Conservation (phyloP, 805 yeast species). For the Wilhelminamyces savonicus region DNA sequence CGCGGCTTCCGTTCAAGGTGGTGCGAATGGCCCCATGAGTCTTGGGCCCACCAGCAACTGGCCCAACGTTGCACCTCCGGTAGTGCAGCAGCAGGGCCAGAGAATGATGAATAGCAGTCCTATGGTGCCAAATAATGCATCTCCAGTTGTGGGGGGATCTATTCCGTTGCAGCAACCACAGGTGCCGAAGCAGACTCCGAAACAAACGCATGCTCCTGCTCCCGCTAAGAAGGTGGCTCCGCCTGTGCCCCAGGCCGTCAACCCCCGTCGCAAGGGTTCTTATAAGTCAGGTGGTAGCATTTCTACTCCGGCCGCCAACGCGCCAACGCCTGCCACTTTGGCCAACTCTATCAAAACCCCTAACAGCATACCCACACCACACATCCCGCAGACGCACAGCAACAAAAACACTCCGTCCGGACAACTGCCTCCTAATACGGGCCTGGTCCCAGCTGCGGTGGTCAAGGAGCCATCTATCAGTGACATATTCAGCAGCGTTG, state of each 20-base stretch:
- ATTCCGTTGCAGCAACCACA: slow-evolving; percentile 2
- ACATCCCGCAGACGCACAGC: slow-evolving; percentile 27
- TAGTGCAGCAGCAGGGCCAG: background rate
- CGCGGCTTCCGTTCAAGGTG: too few relatives aligned
- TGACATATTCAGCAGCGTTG: slow-evolving; percentile 16
- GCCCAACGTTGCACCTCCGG: slow-evolving; percentile 8
- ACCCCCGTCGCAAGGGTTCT: slow-evolving; percentile 17
- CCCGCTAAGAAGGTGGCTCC: too few relatives aligned
- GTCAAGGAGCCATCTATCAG: slow-evolving; percentile 6
- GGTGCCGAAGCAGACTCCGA: background rate
- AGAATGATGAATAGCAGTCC: slow-evolving; percentile 22
- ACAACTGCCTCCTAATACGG: slow-evolving; percentile 25
- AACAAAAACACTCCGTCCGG: slow-evolving; percentile 37
- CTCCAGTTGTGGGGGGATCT: slow-evolving; percentile 7
- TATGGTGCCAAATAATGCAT: slow-evolving; percentile 13
- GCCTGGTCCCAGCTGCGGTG: too few relatives aligned
- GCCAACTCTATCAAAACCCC: slow-evolving; percentile 38
- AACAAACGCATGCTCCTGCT: slow-evolving; percentile 2
- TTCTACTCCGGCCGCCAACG: slow-evolving; percentile 30
- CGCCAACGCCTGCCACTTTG: slow-evolving; percentile 32
- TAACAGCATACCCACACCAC: slow-evolving; percentile 38
- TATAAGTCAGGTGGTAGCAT: slow-evolving; percentile 16
- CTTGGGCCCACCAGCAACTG: slow-evolving; percentile 8
- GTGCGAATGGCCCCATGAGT: slow-evolving; percentile 1
- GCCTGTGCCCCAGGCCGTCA: slow-evolving; percentile 8